A percentile compares a stretch with the other conserved stretches of the same genome.
Conservation (phyloP, 1,139 yeast species). For the Scheffersomyces titani region DNA sequence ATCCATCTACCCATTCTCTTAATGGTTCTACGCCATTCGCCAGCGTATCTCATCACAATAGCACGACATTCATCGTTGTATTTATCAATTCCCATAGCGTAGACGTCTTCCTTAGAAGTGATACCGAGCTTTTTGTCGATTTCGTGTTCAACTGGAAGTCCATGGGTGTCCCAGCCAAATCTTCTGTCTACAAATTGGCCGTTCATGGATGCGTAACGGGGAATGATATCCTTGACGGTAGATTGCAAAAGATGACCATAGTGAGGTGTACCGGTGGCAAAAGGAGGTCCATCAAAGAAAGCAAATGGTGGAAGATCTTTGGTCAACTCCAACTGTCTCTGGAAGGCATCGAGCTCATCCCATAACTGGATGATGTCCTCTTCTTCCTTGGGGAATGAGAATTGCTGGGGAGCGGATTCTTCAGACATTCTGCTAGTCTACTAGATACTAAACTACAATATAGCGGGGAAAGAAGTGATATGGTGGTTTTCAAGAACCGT, state of each 20-base stretch:
- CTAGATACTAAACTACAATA: background rate
- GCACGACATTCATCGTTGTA: conserved; percentile 93
- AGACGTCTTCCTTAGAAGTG: conserved; percentile 90
- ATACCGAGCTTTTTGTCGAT: conserved; percentile 96
- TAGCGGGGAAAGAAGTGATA: background rate
- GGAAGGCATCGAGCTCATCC: conserved; percentile 92
- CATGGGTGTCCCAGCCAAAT: conserved; percentile 99
- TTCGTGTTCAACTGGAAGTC: conserved; percentile 97
- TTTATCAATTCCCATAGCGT: conserved; percentile 89
- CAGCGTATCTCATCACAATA: conserved; percentile 96
- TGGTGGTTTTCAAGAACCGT: background rate
- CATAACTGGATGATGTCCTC: conserved; percentile 76
- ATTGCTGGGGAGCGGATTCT: conserved; percentile 30
- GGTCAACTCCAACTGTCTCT: conserved; percentile 78
- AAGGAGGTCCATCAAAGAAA: conserved; percentile 98
- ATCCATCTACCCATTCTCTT: conserved; percentile 98
- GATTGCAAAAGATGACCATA: conserved; percentile 97
- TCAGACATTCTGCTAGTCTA: conserved; percentile 28
- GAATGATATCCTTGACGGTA: conserved; percentile 94
- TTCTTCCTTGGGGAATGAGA: conserved; percentile 85
- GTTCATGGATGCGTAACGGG: conserved; percentile 97
- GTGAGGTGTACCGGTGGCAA: conserved; percentile 99
- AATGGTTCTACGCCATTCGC: conserved; percentile 90
- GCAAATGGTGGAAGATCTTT: conserved; percentile 86
- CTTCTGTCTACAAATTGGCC: conserved; percentile 96